Evolutionary conservation across 768 basidiomycete species (phyloP), one percentile per base, ranked within the genome.

Genomic region (Pholiota molesta): DNA sequence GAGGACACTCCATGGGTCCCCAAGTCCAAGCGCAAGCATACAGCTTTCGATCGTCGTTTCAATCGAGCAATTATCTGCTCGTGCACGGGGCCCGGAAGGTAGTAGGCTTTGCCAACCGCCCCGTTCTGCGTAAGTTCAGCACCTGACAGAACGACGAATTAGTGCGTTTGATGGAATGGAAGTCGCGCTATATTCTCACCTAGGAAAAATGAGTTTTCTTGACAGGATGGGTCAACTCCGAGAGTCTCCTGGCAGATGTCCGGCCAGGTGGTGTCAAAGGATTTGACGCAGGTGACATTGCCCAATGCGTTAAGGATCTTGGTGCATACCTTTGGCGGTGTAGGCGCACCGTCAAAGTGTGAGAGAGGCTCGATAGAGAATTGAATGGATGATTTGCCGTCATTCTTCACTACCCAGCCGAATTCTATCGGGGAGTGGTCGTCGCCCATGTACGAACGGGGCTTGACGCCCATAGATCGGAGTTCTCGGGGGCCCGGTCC

Each of bases 31-130:
- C 5, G 53, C 54, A 8, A 29, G 23, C 52, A 64, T 64, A 35
- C 66, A 67, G 7, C 59, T 31, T 5, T 54, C 62, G 21, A 67
- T 61, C 21, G 62, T 61, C 19, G 54, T 51, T 19, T 67, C 66
- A 17, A 55, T 42, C 9, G 61, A 40, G 9, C 49, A 51, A 9
- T 62, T 60, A 21, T 59, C 62, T 16, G 52, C 44, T 3, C 53
- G 52, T 11, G 66, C 63, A 8, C 61, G 63, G 31, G 51, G 13
- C 62, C 54, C 21, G 66, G 66, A 45, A 67, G 57, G 37, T 64
- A 67, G 26, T 67, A 67, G n/a, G 58, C 59, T 57, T 67, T 67
- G n/a, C 58, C 66, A 35, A 64, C 59, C 54, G 62, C 64, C 7
- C 63, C 61, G 21, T 57, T 52, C 14, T 55, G 63, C 26, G 66